Evolutionary conservation across 768 basidiomycete species (phyloP), one percentile per base, ranked within the genome.

Genomic region (Leccinum uliginosum): DNA sequence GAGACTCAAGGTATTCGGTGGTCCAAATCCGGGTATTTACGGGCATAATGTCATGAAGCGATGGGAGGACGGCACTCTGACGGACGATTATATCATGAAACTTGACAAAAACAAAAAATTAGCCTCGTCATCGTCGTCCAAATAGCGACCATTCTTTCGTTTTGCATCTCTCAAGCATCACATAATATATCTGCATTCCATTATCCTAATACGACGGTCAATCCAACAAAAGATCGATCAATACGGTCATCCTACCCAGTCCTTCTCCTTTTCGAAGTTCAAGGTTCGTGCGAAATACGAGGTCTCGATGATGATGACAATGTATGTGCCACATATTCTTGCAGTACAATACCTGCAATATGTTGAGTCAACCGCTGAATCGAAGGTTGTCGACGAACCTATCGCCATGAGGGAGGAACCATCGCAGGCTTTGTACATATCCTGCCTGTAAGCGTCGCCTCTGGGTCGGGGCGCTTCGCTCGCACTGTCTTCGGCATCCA

Each of bases 1-100:
- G 57, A 78, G 97, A 54, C 78, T 99, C 50, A 87, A 90, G 59
- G 89, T 98, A 61, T 98, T 95, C 67, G 83, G 90, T 40, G 89
- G 83, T 10, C 75, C 84, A 51, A 82, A 90, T 59, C 86, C 87
- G 79, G 90, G 90, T 23, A 83, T 86, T 12, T 80, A 92, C 58
- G 82, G 83, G 55, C 79, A 78, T 11, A 96, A 96, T 67, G 78
- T 94, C 58, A 61, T 94, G 66, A 82, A 83, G 63, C 88, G 87
- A 57, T 93, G 90, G 87, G 88, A 93, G 61, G 89, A 91, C 59
- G 88, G 89, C 29, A 87, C 84, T 1, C 67, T 91, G 50, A 80
- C 81, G 30, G 73, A 73, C n/a, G 61, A 63, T 15, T 70, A 71
- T 17, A 64, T 73, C 26, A 34, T 65, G 52, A 70, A 65, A 52